phyloP scores from a whole-genome alignment of 179 eudicot species.

The Spergularia azorica region DNA sequence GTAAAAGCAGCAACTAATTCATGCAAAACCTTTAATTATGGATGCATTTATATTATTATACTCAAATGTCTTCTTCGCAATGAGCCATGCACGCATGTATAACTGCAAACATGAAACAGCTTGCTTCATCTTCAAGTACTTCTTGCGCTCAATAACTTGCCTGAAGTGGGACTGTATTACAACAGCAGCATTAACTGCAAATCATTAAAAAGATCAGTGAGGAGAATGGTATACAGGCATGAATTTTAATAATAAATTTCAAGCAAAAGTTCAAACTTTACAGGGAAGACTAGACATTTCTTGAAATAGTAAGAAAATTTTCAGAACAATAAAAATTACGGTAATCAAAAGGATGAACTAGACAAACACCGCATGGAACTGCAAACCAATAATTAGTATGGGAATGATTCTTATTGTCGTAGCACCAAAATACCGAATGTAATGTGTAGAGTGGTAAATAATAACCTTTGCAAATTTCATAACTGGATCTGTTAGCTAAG shows the following conservation, averaged over 20 bases:
- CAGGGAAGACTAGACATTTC: not conserved
- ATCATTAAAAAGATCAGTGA: slow-evolving; percentile 17
- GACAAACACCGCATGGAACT: not conserved
- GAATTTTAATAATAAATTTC: not conserved
- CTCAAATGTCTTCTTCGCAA: slow-evolving; percentile 35
- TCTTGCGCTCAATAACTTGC: slow-evolving; percentile 38
- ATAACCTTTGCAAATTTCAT: slow-evolving; percentile 48
- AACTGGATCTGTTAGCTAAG: slow-evolving; percentile 38
- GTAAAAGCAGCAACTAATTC: slow-evolving; percentile 24
- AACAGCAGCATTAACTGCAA: slow-evolving; percentile 65
- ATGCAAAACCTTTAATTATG: slow-evolving; percentile 30
- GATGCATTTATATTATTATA: slow-evolving; percentile 24
- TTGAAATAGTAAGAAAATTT: not conserved
- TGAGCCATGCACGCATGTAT: slow-evolving; percentile 58
- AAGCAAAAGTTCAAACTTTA: not conserved
- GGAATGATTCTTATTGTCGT: not conserved
- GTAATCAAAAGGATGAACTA: not conserved
- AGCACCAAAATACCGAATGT: not conserved
- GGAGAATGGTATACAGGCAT: not conserved
- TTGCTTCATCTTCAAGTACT: slow-evolving; percentile 44
- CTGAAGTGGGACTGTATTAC: slow-evolving; percentile 66
- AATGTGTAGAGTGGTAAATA: not conserved
- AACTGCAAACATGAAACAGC: slow-evolving; percentile 51
- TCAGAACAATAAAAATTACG: not conserved
- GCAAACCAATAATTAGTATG: slow-evolving; percentile 1